A percentile compares a stretch with the other conserved stretches of the same genome.
phyloP scores from a whole-genome alignment of 495 filamentous ascomycete genomes.

The Neurospora sp. region DNA sequence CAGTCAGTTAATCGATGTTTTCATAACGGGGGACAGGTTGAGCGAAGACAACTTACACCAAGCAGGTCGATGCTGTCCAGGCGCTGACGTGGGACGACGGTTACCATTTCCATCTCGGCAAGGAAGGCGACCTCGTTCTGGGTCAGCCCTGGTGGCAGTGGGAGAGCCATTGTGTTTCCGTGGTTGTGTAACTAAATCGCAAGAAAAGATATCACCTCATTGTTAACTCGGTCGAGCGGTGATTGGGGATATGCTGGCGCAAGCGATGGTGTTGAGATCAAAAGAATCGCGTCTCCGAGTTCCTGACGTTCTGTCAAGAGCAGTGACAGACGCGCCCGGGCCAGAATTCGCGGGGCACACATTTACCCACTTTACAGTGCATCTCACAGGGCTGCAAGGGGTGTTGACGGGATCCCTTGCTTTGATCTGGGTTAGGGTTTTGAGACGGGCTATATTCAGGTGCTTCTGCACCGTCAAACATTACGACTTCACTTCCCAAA shows the following conservation, averaged over 20 bases:
- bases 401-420: neutral
- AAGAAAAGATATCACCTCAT: neutral
- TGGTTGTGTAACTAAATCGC: neutral
- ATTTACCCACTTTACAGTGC: neutral
- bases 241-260: neutral
- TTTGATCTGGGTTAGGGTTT: neutral
- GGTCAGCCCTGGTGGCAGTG: constrained; percentile 71
- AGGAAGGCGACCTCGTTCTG: constrained; percentile 89
- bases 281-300: neutral
- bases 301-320: neutral
- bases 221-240: neutral
- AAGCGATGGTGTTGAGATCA: neutral
- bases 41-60: constrained; percentile 48
- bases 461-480: neutral
- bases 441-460: neutral
- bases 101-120: constrained; percentile 93
- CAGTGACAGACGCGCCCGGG: neutral
- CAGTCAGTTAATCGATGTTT: neutral
- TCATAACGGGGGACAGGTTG: constrained; percentile 8
- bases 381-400: neutral
- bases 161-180: constrained; percentile 59
- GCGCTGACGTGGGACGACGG: constrained; percentile 81
- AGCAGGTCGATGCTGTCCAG: constrained; percentile 78
- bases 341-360: neutral
- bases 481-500: neutral